A percentile compares a stretch with the other conserved stretches of the same genome.
phyloP scores from a whole-genome alignment of 2,329 filamentous ascomycete genomes.

The Trichophyton rubrum region DNA sequence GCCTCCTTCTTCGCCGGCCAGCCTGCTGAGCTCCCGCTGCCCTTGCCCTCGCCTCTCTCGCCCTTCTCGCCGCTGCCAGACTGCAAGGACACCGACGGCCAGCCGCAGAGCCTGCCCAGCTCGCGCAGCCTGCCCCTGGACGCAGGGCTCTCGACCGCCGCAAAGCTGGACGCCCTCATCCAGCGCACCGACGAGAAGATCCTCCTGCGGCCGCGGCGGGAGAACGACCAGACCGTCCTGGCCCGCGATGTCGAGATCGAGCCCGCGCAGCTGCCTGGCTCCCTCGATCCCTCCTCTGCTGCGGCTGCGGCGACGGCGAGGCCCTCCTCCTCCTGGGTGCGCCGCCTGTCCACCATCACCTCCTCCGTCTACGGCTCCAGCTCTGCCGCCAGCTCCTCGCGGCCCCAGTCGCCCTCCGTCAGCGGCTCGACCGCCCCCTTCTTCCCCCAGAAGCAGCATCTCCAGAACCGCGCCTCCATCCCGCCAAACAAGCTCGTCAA shows the following conservation, averaged over 20 bases:
- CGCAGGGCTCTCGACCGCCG: constrained; percentile 3
- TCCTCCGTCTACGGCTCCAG: constrained; percentile 35
- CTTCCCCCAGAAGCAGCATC: constrained; percentile 16
- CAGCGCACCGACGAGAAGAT: constrained; percentile 4
- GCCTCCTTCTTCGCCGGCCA: constrained; percentile 7
- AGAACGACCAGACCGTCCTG: constrained; percentile 20
- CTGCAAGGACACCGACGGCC: too few species aligned
- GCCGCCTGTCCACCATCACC: constrained; percentile 42
- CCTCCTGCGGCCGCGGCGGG: constrained; percentile 11
- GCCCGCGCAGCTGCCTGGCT: neutral
- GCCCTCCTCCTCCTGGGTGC: constrained; percentile 42
- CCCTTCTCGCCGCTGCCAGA: neutral
- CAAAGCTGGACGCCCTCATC: neutral
- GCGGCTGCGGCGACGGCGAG: constrained; percentile 16
- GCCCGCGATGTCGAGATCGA: constrained; percentile 16
- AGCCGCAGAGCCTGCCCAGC: neutral
- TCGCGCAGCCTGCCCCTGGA: neutral
- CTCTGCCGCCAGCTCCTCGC: constrained; percentile 37
- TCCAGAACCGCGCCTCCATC: constrained; percentile 16
- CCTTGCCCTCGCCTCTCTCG: neutral
- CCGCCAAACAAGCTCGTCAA: constrained; percentile 52
- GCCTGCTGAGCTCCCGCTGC: constrained; percentile 9
- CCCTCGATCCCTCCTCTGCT: constrained; percentile 13
- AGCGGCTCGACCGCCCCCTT: constrained; percentile 43
- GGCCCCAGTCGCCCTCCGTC: constrained; percentile 41